Conservation (phyloP, 495 filamentous ascomycete genomes). For the Podospora appendiculata region DNA sequence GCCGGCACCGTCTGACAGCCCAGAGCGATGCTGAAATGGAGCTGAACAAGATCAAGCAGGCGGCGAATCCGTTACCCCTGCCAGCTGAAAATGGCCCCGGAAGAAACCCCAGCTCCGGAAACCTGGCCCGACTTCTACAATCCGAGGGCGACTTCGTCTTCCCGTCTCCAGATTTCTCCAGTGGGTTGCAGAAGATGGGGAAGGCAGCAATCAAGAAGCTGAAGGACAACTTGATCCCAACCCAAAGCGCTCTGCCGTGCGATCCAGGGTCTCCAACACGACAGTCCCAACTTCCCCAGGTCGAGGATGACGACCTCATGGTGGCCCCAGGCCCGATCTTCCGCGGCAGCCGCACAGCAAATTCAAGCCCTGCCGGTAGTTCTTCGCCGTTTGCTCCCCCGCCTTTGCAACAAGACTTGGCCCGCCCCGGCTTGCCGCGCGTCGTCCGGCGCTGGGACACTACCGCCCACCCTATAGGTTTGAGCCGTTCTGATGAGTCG, state of each 20-base stretch:
- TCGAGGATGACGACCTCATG: constrained; percentile 1
- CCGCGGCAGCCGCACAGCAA: constrained; percentile 18
- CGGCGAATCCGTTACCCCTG: neutral
- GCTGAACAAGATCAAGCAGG: constrained; percentile 30
- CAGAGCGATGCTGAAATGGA: constrained; percentile 31
- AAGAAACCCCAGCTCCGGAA: constrained; percentile 13
- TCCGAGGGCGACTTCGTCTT: constrained; percentile 14
- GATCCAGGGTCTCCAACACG: neutral
- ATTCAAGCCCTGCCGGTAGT: constrained; percentile 17
- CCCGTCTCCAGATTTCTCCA: constrained; percentile 24
- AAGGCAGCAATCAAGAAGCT: constrained; percentile 22
- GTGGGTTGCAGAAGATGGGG: constrained; percentile 8
- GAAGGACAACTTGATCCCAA: constrained; percentile 20
- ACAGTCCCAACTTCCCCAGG: neutral
- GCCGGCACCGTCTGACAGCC: constrained; percentile 19
- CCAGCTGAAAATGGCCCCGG: neutral
- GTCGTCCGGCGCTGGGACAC: constrained; percentile 19
- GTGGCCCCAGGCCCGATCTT: constrained; percentile 15
- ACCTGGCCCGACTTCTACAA: constrained; percentile 21
- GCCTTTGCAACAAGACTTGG: constrained; percentile 12
- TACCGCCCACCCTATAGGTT: constrained; percentile 10
- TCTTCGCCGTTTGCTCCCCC: constrained; percentile 24
- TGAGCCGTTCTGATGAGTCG: constrained; percentile 7
- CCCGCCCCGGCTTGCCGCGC: constrained; percentile 10
- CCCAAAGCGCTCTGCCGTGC: constrained; percentile 5